phyloP scores from a whole-genome alignment of 1,284 basidiomycete species.

The Naganishia sp. region DNA sequence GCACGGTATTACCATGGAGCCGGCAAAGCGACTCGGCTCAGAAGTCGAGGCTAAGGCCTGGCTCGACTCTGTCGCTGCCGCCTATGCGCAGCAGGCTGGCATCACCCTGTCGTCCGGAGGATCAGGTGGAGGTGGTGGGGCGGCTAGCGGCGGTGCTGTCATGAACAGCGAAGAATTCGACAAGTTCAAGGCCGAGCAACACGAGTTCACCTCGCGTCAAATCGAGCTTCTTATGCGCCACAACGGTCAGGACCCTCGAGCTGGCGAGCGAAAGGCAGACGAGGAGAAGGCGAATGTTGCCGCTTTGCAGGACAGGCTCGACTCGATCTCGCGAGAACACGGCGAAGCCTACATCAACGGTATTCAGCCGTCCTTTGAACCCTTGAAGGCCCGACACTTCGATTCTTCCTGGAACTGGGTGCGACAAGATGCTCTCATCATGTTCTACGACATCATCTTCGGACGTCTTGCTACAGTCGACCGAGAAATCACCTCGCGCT shows the following conservation, averaged over 20 bases:
- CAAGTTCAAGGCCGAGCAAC: constrained; percentile 91
- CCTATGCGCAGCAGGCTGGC: constrained; percentile 83
- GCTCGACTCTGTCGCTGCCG: constrained; percentile 80
- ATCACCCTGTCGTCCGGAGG: constrained; percentile 74
- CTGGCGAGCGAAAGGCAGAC: constrained; percentile 86
- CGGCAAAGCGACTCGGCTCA: constrained; percentile 86
- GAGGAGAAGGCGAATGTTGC: constrained; percentile 66
- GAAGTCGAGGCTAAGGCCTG: constrained; percentile 91
- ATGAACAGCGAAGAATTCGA: constrained; percentile 99
- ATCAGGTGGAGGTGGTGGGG: constrained; percentile 63
- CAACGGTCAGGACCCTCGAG: constrained; percentile 86
- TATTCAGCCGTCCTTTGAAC: constrained; percentile 89
- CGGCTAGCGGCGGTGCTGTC: constrained; percentile 70
- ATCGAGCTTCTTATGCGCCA: constrained; percentile 96
- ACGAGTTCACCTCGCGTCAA: constrained; percentile 88
- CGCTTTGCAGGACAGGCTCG: constrained; percentile 80
- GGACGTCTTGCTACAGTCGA: constrained; percentile 90
- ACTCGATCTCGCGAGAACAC: constrained; percentile 73
- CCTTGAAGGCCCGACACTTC: constrained; percentile 94
- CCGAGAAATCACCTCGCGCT: constrained; percentile 88
- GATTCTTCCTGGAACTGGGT: constrained; percentile 99
- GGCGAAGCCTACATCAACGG: constrained; percentile 89
- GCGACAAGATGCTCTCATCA: constrained; percentile 87
- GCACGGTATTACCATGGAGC: constrained; percentile 87
- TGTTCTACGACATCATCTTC: constrained; percentile 98